Percentiles rank a stretch among this genome's conserved stretches.
phyloP scores from a whole-genome alignment of 768 basidiomycete genomes.

The Boletus rubescentipes region DNA sequence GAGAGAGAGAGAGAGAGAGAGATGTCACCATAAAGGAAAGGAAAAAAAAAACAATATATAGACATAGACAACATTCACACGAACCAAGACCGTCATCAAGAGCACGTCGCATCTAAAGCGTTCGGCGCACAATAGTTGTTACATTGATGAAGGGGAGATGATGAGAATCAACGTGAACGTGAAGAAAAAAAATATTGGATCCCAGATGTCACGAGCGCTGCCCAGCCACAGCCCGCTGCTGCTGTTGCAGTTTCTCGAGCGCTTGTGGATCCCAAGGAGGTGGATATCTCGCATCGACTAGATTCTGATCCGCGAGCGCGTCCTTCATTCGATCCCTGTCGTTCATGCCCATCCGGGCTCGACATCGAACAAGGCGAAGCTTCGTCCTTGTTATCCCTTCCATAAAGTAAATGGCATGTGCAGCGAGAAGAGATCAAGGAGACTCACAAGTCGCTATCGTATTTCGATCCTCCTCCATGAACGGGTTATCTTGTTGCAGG shows the following conservation, averaged over 20 bases:
- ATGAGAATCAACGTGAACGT: neutral
- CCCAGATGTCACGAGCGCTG: conserved; percentile 5
- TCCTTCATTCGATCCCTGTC: conserved; percentile 71
- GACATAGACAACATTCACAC: neutral
- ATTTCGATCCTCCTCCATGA: conserved; percentile 77
- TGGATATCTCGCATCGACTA: conserved; percentile 68
- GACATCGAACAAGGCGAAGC: conserved; percentile 76
- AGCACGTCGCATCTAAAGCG: neutral
- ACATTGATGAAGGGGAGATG: neutral
- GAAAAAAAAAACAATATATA: neutral
- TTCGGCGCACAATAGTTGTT: neutral
- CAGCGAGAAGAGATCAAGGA: neutral
- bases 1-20: too few species aligned
- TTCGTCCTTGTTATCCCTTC: conserved; percentile 86
- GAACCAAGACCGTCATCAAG: neutral
- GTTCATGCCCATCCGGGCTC: conserved; percentile 74
- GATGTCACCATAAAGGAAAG: neutral
- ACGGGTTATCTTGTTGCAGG: conserved; percentile 78
- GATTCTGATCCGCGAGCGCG: conserved; percentile 75
- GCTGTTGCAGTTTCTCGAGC: conserved; percentile 29
- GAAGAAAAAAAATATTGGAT: neutral
- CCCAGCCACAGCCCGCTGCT: conserved; percentile 22
- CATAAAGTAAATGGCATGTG: neutral
- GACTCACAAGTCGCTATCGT: conserved; percentile 74
- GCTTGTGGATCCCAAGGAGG: conserved; percentile 67